Evolutionary conservation across 768 basidiomycete species (phyloP), one percentile per base, ranked within the genome.

Genomic region (Bullera alba): DNA sequence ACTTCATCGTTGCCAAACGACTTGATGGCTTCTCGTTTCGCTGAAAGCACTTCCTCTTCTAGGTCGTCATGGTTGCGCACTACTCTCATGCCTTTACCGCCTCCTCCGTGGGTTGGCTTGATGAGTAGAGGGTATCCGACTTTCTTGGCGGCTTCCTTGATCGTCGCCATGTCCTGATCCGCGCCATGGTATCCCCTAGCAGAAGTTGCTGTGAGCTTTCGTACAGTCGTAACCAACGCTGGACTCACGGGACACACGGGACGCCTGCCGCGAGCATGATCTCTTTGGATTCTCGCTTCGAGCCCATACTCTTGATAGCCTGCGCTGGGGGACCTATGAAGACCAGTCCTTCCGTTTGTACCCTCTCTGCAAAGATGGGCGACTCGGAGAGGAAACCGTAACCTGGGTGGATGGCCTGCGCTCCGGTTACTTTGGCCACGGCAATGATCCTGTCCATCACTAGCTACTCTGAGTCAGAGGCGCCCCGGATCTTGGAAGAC

Each of bases 261-360:
- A 96, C 91, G 0, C 83, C 83, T 50, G 91, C 91, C 58, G 80
- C 87, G 16, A 79, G 79, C 90, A 93, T 92, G 64, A 93, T 93
- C 52, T 87, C 90, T 76, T 96, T 96, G 32, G 88, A 91, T 77
- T 92, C 89, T 86, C 89, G 88, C 77, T 96, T 95, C 0, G 87
- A 91, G 1, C 91, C 92, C 92, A 95, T 96, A 62, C 84, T 86
- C 14, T 85, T 75, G 55, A 96, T 96, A 26, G 92, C 90, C 59
- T 79, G 79, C 0, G 85, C 79, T 2, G 91, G 87, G 15, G 92
- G 91, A 0, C 91, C 91, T 54, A 96, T 89, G 66, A 92, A 95
- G 2, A 85, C 80, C 56, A 96, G 81, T 0, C 87, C 86, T 61
- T 83, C 85, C 38, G 80, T 73, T n/a, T 82, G 79, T 10, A 95